Percentiles rank a stretch among this genome's conserved stretches.
Evolutionary conservation across 75 land plant genomes (phyloP).

Genomic region (Pinus taeda): DNA sequence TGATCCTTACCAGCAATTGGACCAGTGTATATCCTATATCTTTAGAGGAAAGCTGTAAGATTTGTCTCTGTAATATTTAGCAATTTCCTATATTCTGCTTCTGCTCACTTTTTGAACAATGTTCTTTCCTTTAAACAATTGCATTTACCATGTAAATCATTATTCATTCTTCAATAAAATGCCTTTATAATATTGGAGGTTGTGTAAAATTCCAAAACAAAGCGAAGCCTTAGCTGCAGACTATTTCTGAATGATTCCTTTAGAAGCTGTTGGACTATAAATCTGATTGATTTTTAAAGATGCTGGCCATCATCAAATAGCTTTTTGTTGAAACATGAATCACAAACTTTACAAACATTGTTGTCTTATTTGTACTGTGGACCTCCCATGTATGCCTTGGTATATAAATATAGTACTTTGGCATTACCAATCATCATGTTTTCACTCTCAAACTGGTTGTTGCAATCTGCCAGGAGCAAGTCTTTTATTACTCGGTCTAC

Average conservation of each 20-base stretch:
- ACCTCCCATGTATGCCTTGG: neutral
- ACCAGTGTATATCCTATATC: neutral
- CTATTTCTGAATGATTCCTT: neutral
- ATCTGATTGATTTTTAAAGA: slow-evolving; percentile 4
- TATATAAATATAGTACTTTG: neutral
- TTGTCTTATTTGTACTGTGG: neutral
- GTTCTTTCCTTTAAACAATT: neutral
- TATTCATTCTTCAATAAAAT: slow-evolving; percentile 8
- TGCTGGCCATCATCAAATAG: neutral
- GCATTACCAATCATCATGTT: neutral
- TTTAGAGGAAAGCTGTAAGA: slow-evolving; percentile 1
- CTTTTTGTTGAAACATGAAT: neutral
- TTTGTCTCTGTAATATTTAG: slow-evolving; percentile 2
- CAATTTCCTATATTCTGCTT: neutral
- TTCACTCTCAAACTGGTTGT: neutral
- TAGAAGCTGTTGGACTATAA: neutral
- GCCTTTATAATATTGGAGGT: neutral
- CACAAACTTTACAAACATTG: neutral
- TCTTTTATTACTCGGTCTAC: neutral
- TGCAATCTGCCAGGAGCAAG: neutral
- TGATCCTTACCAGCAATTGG: slow-evolving; percentile 1
- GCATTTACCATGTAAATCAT: neutral
- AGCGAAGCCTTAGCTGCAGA: neutral
- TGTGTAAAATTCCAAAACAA: neutral
- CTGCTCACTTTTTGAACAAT: neutral